Base-by-base conservation (phyloP, 2,329 filamentous ascomycete species). In the Diaporthe destruens region DNA sequence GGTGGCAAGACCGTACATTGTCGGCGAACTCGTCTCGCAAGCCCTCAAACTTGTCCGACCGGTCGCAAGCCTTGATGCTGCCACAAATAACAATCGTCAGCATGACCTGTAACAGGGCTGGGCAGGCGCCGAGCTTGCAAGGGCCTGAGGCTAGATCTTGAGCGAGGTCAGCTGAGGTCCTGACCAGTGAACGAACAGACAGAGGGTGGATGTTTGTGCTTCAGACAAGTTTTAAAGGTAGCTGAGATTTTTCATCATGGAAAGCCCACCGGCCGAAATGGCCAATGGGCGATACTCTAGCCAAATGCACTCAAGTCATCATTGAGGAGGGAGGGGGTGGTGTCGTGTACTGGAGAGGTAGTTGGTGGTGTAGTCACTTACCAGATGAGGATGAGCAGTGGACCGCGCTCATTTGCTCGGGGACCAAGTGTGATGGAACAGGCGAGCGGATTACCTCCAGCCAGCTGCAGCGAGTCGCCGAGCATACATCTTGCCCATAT, bases 241-340 rank as follows among this genome's bases (percentile, higher is more conserved):
- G 96, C 96, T 94, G 92, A 96, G 93, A 91, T 87, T 91, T 97
- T 93, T 97, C 96, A 98, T 98, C 96, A 98, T 90, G 89, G 96
- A 97, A 92, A 90, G 89, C 87, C 86, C 85, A 85, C 86, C 71
- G 82, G 83, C 85, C 82, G 77, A 81, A 80, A 86, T 79, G 83
- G 81, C 85, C 84, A 85, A 87, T 61, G 86, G 84, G 87, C 91
- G 90, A 95, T 97, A 89, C 96, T 98, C 96, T 94, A 98, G 96
- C 96, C 96, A 98, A 98, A 98, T 98, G 96, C 96, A 95, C 96
- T 98, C 96, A 96, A 94, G 96, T 98, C 96, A 98, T 98, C 96
- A 97, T 95, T 82, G 82, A 82, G 82, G 79, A 79, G 76, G 83
- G 34, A 47, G 78, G 73, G 71, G 72, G 72, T 65, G 53, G 72